A percentile compares a stretch with the other conserved stretches of the same genome.
Conservation (phyloP, 192 early-diverging fungal genomes). For the Piromyces finnis region DNA sequence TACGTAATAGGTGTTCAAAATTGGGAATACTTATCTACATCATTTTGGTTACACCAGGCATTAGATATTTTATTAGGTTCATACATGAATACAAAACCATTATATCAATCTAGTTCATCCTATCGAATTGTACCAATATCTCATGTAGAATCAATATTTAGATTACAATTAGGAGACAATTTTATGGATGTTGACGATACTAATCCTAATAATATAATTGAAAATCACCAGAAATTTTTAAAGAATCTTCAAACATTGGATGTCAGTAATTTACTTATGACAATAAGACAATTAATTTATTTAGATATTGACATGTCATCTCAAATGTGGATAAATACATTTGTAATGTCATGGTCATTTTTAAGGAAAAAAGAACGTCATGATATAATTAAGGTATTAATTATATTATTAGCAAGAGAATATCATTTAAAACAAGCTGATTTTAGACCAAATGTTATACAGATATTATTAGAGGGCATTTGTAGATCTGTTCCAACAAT, state of each 20-base stretch:
- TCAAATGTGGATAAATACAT: constrained; percentile 63
- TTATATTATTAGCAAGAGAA: constrained; percentile 72
- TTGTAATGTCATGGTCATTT: constrained; percentile 66
- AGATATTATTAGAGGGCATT: constrained; percentile 75
- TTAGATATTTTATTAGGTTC: constrained; percentile 66
- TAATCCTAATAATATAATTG: constrained; percentile 10
- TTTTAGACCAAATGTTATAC: constrained; percentile 83
- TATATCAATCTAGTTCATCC: not conserved
- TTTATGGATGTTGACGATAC: constrained; percentile 10
- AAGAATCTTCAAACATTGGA: constrained; percentile 22
- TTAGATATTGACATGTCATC: constrained; percentile 38
- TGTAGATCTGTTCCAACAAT: constrained; percentile 50
- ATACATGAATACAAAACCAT: not conserved
- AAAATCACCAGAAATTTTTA: constrained; percentile 46
- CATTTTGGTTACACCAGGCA: constrained; percentile 89
- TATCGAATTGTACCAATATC: not conserved
- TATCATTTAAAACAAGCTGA: constrained; percentile 70
- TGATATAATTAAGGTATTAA: constrained; percentile 62
- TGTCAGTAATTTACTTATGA: constrained; percentile 10
- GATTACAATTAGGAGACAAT: constrained; percentile 3
- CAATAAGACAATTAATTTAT: constrained; percentile 18
- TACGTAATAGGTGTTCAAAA: constrained; percentile 86
- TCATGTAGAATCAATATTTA: not conserved
- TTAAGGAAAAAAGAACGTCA: constrained; percentile 61
- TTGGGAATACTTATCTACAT: constrained; percentile 72